A percentile compares a stretch with the other conserved stretches of the same genome.
Conservation (phyloP, 2,329 filamentous ascomycete species). For the Neoascochyta sp. region DNA sequence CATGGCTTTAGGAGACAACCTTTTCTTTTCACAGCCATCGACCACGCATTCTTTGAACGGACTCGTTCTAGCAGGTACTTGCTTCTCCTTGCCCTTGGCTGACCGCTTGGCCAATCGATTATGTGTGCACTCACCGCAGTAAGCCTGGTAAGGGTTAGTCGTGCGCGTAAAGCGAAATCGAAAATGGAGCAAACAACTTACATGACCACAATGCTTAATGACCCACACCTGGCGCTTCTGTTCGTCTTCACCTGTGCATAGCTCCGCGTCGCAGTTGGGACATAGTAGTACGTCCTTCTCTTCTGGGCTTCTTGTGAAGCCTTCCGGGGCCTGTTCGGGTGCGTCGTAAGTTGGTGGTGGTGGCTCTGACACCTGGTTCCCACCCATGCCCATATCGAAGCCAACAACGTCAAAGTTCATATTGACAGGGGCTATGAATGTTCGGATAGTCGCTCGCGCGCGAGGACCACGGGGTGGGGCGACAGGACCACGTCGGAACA, state of each 20-base stretch:
- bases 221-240: conserved; percentile 88
- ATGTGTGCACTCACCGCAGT: conserved; percentile 51
- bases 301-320: conserved; percentile 74
- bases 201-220: conserved; percentile 86
- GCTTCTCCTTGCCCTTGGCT: conserved; percentile 40
- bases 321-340: conserved; percentile 62
- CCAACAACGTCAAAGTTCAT: conserved; percentile 44
- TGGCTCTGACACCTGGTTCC: conserved; percentile 20
- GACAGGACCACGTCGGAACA: conserved; percentile 13
- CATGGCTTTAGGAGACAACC: conserved; percentile 33
- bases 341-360: conserved; percentile 55
- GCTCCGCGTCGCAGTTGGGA: conserved; percentile 79
- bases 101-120: conserved; percentile 38
- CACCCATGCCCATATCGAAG: conserved; percentile 42
- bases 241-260: conserved; percentile 67
- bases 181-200: conserved; percentile 53
- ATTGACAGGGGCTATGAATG: conserved; percentile 21
- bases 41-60: conserved; percentile 48
- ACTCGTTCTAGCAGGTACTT: conserved; percentile 20
- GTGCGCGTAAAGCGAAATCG: neutral
- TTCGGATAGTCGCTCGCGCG: conserved; percentile 13
- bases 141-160: conserved; percentile 41
- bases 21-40: conserved; percentile 41
- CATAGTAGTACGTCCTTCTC: conserved; percentile 75
- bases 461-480: conserved; percentile 13